Conservation (phyloP, 306 rosid genomes). For the Mimosa pudica region DNA sequence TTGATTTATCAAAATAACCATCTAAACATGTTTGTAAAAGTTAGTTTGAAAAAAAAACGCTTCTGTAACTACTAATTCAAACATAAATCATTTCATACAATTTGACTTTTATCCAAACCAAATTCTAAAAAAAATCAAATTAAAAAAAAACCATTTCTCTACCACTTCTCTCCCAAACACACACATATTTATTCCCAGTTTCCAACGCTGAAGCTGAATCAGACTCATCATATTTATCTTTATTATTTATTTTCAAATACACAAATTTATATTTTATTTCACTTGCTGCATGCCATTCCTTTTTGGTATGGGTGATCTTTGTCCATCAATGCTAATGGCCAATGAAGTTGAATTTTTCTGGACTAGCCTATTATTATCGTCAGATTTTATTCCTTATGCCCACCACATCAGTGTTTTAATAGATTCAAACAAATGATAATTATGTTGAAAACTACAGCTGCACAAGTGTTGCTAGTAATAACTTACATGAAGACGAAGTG, state of each 20-base stretch:
- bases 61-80: no score
- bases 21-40: no score
- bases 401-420: slow-evolving; percentile 32
- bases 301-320: not conserved
- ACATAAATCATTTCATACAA: no score
- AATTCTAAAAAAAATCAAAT: no score
- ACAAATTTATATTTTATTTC: no score
- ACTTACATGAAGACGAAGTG: slow-evolving; percentile 49
- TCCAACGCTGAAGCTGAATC: no score
- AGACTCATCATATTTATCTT: not conserved
- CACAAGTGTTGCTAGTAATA: slow-evolving; percentile 43
- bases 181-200: no score
- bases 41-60: no score
- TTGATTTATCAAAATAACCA: no score
- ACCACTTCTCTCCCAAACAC: no score
- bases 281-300: not conserved
- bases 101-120: no score
- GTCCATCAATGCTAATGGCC: not conserved
- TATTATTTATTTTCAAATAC: not conserved
- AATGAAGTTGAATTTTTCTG: not conserved
- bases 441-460: slow-evolving; percentile 44
- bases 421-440: slow-evolving; percentile 28
- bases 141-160: no score
- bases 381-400: not conserved
- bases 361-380: not conserved